Percentiles rank a stretch among this genome's conserved stretches.
Evolutionary conservation across 2,329 filamentous ascomycete species (phyloP).

Genomic region (Xylogone sp.): DNA sequence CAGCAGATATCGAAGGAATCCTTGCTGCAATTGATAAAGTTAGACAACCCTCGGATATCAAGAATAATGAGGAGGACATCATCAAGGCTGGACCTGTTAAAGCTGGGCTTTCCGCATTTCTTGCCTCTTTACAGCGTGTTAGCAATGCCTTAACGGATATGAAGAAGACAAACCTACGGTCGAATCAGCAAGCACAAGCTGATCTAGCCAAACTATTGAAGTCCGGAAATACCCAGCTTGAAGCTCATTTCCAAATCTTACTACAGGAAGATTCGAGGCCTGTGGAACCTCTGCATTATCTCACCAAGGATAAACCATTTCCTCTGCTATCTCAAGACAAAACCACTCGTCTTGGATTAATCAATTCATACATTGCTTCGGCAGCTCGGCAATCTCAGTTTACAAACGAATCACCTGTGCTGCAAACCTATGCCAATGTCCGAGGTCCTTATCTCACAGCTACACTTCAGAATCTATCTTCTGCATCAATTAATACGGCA

Average conservation of each 20-base stretch:
- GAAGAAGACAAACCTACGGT: constrained; percentile 83
- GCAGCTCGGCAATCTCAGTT: constrained; percentile 44
- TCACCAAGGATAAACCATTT: constrained; percentile 86
- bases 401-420: constrained; percentile 63
- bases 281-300: constrained; percentile 85
- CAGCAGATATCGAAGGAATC: constrained; percentile 75
- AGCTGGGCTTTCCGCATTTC: constrained; percentile 77
- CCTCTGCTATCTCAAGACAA: constrained; percentile 76
- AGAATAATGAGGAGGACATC: constrained; percentile 86
- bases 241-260: constrained; percentile 76
- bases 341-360: constrained; percentile 69
- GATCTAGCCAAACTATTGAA: constrained; percentile 77
- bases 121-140: constrained; percentile 84
- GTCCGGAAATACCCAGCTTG: constrained; percentile 76
- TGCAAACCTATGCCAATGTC: constrained; percentile 80
- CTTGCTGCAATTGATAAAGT: constrained; percentile 84
- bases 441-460: constrained; percentile 81
- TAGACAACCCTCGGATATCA: constrained; percentile 87
- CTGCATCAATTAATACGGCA: constrained; percentile 78
- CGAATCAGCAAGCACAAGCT: constrained; percentile 83
- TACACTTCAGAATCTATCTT: constrained; percentile 80
- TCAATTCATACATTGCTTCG: constrained; percentile 73
- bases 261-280: constrained; percentile 74
- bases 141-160: constrained; percentile 82
- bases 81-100: constrained; percentile 83